Conservation (phyloP, 495 filamentous ascomycete species). For the Aspergillus mulundensis region DNA sequence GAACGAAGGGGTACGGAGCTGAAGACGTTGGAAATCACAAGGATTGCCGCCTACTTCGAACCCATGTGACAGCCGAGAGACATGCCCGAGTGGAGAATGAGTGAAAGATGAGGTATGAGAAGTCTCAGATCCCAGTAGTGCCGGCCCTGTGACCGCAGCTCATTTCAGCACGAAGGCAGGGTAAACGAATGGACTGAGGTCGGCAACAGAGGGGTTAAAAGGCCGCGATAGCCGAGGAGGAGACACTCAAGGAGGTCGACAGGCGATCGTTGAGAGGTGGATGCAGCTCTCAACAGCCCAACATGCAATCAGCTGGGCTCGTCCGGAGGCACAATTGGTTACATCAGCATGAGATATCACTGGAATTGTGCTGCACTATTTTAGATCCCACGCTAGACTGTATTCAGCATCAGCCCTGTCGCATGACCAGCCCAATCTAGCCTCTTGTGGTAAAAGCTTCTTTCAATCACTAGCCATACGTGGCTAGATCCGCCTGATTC, state of each 20-base stretch:
- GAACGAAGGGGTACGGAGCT: conserved; percentile 9
- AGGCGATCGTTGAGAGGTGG: conserved; percentile 14
- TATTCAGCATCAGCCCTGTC: conserved; percentile 11
- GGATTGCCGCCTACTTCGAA: conserved; percentile 36
- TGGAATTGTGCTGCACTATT: background rate
- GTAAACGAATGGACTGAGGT: background rate
- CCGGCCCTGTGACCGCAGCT: background rate
- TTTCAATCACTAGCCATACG: background rate
- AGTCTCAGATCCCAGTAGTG: background rate
- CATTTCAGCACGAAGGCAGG: conserved; percentile 3
- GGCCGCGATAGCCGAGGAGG: conserved; percentile 1
- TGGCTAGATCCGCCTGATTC: background rate
- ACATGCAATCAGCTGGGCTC: conserved; percentile 9
- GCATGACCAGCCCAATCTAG: conserved; percentile 3
- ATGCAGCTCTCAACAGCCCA: conserved; percentile 21
- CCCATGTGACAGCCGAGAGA: conserved; percentile 42
- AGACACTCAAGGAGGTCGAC: background rate
- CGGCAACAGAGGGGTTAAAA: background rate
- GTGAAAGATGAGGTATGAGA: conserved; percentile 10
- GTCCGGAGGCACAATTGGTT: background rate
- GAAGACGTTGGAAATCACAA: conserved; percentile 5
- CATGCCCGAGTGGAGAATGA: conserved; percentile 21
- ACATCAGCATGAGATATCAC: conserved; percentile 9
- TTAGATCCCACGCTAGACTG: conserved; percentile 7
- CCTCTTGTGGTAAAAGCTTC: background rate